A percentile compares a stretch with the other conserved stretches of the same genome.
Evolutionary conservation across 805 yeast genomes (phyloP).

Genomic region (Metschnikowia arizonensis): DNA sequence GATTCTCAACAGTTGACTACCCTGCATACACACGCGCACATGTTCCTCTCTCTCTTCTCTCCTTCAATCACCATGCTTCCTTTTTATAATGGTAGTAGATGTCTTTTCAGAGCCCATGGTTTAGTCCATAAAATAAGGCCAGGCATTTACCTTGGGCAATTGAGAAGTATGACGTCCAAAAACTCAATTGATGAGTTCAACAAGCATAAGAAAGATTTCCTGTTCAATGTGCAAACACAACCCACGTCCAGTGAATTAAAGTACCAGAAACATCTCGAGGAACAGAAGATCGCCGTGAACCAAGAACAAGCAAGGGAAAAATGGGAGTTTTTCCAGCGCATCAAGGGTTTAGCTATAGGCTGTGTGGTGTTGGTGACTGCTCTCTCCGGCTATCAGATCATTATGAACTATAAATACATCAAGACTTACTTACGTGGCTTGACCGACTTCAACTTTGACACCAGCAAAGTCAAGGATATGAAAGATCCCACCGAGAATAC

Average conservation of each 20-base stretch:
- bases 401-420: conserved; percentile 41
- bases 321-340: conserved; percentile 40
- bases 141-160: neutral
- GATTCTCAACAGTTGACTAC: no score
- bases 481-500: conserved; percentile 29
- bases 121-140: neutral
- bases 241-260: conserved; percentile 37
- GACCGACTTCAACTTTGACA: conserved; percentile 35
- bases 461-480: conserved; percentile 33
- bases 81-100: neutral
- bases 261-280: conserved; percentile 26
- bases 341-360: conserved; percentile 46
- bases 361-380: conserved; percentile 35
- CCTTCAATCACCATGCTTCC: neutral
- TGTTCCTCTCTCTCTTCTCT: neutral
- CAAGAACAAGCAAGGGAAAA: conserved; percentile 27
- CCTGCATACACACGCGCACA: neutral
- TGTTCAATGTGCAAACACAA: conserved; percentile 15
- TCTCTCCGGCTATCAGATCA: conserved; percentile 38
- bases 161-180: conserved; percentile 6
- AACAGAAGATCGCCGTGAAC: conserved; percentile 23
- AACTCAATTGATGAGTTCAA: conserved; percentile 36
- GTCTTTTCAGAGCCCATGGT: no score
- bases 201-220: conserved; percentile 28
- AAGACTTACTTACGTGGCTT: conserved; percentile 32